Percentiles rank a stretch among this genome's conserved stretches.
Conservation (phyloP, 345 rosid species). For the Jatropha curcas region DNA sequence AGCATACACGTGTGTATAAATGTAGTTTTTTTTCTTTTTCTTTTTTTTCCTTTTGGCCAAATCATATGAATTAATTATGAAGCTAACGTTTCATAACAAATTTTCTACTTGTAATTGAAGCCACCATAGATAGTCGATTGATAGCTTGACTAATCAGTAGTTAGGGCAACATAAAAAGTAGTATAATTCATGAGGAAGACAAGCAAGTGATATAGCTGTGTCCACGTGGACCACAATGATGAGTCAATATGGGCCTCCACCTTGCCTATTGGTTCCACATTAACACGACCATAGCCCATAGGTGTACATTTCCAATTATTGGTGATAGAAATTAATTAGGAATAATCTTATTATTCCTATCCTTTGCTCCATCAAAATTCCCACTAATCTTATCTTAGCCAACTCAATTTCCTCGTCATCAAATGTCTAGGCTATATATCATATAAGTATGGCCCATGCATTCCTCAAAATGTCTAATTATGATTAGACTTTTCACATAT, state of each 20-base stretch:
- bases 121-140: not conserved
- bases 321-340: too few relatives aligned
- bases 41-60: too few relatives aligned
- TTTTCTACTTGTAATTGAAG: not conserved
- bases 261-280: constrained; percentile 13
- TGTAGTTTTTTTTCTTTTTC: not conserved
- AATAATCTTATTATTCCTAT: too few relatives aligned
- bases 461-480: not conserved
- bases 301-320: too few relatives aligned
- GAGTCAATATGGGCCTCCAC: constrained; percentile 26
- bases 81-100: not conserved
- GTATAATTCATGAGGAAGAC: constrained; percentile 35
- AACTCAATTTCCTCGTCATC: too few relatives aligned
- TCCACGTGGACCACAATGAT: not conserved
- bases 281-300: too few relatives aligned
- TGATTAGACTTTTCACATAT: too few relatives aligned
- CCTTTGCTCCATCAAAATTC: constrained; percentile 2
- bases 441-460: too few relatives aligned
- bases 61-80: constrained; percentile 6
- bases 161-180: constrained; percentile 2
- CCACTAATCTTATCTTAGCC: not conserved
- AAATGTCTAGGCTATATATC: too few relatives aligned
- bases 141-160: constrained; percentile 16
- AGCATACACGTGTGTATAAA: not conserved
- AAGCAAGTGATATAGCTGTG: constrained; percentile 18